phyloP scores from a whole-genome alignment of 2,329 filamentous ascomycete genomes.

The Trichoderma sp. region DNA sequence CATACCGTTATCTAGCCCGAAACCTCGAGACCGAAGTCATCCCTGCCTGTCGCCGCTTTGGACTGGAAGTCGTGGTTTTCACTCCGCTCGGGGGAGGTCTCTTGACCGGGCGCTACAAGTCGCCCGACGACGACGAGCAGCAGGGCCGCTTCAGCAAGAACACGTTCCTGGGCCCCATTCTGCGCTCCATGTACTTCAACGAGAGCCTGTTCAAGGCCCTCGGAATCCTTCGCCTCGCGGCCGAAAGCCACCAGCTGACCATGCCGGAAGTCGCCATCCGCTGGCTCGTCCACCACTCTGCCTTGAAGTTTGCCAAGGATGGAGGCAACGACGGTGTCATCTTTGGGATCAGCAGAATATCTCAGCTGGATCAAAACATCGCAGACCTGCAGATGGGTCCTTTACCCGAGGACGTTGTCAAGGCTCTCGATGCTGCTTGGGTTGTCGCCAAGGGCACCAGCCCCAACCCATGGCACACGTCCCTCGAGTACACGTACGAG shows the following conservation, averaged over 20 bases:
- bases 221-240: conserved; percentile 62
- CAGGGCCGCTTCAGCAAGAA: conserved; percentile 2
- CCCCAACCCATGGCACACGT: conserved; percentile 14
- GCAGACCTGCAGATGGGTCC: conserved; percentile 60
- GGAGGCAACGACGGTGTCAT: conserved; percentile 52
- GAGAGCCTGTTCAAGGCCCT: conserved; percentile 61
- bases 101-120: conserved; percentile 14
- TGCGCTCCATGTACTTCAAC: conserved; percentile 58
- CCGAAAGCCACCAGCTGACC: conserved; percentile 64
- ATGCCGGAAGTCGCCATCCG: conserved; percentile 69
- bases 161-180: conserved; percentile 11
- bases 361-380: conserved; percentile 55
- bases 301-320: conserved; percentile 43
- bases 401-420: conserved; percentile 70
- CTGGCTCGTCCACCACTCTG: conserved; percentile 69
- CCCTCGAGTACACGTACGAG: conserved; percentile 19
- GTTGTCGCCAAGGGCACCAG: conserved; percentile 14
- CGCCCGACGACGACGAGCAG: neutral
- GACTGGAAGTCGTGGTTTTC: conserved; percentile 21
- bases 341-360: conserved; percentile 52
- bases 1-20: conserved; percentile 43
- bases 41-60: conserved; percentile 46
- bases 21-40: conserved; percentile 70
- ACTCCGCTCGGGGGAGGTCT: conserved; percentile 21
- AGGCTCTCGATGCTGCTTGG: conserved; percentile 30